Evolutionary conservation across 2,329 filamentous ascomycete species (phyloP).

Genomic region (Cytospora mali): DNA sequence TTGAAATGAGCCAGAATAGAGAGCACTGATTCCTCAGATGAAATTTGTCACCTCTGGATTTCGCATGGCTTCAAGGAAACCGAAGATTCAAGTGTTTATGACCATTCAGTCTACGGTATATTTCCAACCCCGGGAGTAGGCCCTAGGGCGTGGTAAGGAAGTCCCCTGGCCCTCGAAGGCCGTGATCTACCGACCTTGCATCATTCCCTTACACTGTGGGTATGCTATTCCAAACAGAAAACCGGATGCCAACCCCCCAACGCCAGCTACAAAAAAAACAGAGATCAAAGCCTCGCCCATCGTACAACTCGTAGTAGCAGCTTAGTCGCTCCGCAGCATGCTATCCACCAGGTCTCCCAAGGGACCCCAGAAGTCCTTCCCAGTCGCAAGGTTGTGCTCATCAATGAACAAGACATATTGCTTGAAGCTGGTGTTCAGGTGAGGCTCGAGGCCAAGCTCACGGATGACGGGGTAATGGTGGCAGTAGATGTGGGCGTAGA

Average conservation of each 20-base stretch:
- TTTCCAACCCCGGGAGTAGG: neutral
- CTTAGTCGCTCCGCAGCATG: slow-evolving; percentile 90
- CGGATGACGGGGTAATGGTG: slow-evolving; percentile 98
- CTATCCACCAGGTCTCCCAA: slow-evolving; percentile 95
- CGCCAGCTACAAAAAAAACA: slow-evolving; percentile 22
- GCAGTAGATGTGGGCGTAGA: slow-evolving; percentile 99
- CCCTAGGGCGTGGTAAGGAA: neutral
- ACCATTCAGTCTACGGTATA: slow-evolving; percentile 17
- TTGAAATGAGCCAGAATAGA: slow-evolving; percentile 15
- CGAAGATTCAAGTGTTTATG: slow-evolving; percentile 2
- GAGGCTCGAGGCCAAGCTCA: slow-evolving; percentile 91
- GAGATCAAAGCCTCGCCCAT: slow-evolving; percentile 5
- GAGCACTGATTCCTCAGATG: slow-evolving; percentile 12
- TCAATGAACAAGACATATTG: slow-evolving; percentile 99
- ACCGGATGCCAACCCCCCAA: slow-evolving; percentile 25
- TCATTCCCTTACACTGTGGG: slow-evolving; percentile 5
- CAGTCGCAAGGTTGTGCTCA: slow-evolving; percentile 88
- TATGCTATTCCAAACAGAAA: slow-evolving; percentile 34
- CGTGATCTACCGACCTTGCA: neutral
- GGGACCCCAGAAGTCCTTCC: slow-evolving; percentile 97
- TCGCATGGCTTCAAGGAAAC: neutral
- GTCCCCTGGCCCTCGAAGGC: neutral
- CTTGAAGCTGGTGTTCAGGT: slow-evolving; percentile 99
- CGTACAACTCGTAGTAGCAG: neutral
- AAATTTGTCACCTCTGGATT: neutral